These are phyloP conservation scores for Xylariales sp. DNA, from an alignment of 2,329 filamentous ascomycete genomes.

Conservation along the genomic window DNA sequence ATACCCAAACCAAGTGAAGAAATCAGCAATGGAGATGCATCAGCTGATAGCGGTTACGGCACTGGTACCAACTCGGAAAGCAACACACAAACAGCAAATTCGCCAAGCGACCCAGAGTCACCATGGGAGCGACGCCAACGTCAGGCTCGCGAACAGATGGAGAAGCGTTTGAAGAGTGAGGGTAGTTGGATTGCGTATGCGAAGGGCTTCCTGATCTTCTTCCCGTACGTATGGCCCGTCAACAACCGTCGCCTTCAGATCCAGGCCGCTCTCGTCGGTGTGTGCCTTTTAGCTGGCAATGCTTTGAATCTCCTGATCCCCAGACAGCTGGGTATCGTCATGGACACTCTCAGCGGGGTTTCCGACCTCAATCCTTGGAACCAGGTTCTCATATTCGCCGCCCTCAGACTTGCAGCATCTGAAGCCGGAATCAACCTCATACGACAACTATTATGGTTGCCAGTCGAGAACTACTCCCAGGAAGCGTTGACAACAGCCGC, in stretches of 20 bases:
- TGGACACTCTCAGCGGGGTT: slow-evolving; percentile 57
- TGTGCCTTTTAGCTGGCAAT: slow-evolving; percentile 67
- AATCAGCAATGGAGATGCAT: slow-evolving; percentile 20
- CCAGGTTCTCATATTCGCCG: slow-evolving; percentile 12
- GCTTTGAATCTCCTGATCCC: slow-evolving; percentile 72
- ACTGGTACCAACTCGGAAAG: slow-evolving; percentile 37
- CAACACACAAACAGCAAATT: slow-evolving; percentile 25
- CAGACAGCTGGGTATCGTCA: slow-evolving; percentile 75
- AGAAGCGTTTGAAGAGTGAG: slow-evolving; percentile 66
- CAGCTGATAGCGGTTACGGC: slow-evolving; percentile 36
- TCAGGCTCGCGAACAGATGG: slow-evolving; percentile 52
- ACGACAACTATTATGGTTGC: slow-evolving; percentile 52
- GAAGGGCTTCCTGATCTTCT: slow-evolving; percentile 69
- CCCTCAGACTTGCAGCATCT: slow-evolving; percentile 44
- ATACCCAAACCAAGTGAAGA: slow-evolving; percentile 39
- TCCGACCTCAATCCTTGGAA: slow-evolving; percentile 10
- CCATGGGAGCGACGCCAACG: slow-evolving; percentile 50
- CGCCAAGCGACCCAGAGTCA: slow-evolving; percentile 42
- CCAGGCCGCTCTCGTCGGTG: slow-evolving; percentile 59
- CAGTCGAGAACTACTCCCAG: slow-evolving; percentile 53
- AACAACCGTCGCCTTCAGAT: slow-evolving; percentile 62
- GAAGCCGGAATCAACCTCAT: slow-evolving; percentile 51
- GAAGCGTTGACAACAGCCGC: slow-evolving; percentile 50
- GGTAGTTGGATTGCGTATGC: slow-evolving; percentile 75
- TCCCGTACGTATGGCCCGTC: slow-evolving; percentile 75